These are phyloP conservation scores for Immersiporthe knoxdaviesiana DNA, from an alignment of 2,329 filamentous ascomycete species.

Conservation along the genomic window DNA sequence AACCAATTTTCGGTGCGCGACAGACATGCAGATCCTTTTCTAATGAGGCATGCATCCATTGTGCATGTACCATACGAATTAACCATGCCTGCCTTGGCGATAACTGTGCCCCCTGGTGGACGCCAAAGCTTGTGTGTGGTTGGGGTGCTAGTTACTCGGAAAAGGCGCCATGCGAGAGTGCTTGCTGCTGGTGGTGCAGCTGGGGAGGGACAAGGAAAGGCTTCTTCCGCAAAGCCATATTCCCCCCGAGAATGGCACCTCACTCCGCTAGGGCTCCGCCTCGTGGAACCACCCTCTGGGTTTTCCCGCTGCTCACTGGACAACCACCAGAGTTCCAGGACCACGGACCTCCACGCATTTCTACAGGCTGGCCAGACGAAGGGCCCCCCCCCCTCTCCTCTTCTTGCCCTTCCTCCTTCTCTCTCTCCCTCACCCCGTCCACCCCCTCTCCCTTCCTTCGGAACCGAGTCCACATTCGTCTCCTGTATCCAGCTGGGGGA, in stretches of 20 bases:
- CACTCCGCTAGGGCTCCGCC: conserved; percentile 27
- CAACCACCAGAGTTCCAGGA: background rate
- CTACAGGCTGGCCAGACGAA: conserved; percentile 5
- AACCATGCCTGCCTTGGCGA: background rate
- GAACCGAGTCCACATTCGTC: conserved; percentile 15
- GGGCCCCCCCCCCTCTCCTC: background rate
- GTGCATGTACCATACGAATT: background rate
- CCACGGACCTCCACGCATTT: conserved; percentile 2
- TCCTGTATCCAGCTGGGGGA: background rate
- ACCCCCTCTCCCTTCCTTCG: conserved; percentile 12
- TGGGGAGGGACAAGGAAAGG: conserved; percentile 15
- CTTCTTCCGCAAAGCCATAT: conserved; percentile 18
- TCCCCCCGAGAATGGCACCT: conserved; percentile 25
- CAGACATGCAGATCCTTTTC: background rate
- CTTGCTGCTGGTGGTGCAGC: background rate
- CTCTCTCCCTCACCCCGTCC: too few species aligned
- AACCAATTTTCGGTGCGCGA: background rate
- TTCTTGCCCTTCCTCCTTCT: background rate
- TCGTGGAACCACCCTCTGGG: conserved; percentile 17
- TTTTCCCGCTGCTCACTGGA: background rate
- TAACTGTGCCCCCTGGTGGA: background rate
- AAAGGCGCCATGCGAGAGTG: background rate
- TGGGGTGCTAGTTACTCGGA: background rate
- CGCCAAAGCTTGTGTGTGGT: background rate
- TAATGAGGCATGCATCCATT: background rate